Evolutionary conservation across 495 filamentous ascomycete genomes (phyloP).

Genomic region (Penicillium cosmopolitanum): DNA sequence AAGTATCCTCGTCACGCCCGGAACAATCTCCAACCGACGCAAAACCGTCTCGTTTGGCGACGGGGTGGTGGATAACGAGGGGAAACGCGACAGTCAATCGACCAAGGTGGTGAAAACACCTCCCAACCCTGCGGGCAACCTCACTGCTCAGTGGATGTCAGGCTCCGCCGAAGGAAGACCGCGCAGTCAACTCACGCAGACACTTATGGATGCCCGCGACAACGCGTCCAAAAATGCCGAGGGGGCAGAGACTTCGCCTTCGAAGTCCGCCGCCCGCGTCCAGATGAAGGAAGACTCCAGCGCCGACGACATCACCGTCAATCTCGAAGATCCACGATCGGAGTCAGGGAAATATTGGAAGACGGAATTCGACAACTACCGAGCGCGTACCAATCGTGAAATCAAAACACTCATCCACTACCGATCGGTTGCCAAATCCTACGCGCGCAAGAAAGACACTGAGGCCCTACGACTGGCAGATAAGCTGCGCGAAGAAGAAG

Average conservation of each 20-base stretch:
- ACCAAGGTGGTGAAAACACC: slow-evolving; percentile 38
- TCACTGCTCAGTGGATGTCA: slow-evolving; percentile 66
- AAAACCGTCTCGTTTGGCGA: slow-evolving; percentile 92
- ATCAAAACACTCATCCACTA: slow-evolving; percentile 79
- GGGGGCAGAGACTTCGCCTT: slow-evolving; percentile 17
- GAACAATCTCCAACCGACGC: slow-evolving; percentile 72
- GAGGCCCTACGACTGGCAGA: slow-evolving; percentile 73
- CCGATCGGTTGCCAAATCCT: slow-evolving; percentile 82
- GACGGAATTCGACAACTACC: slow-evolving; percentile 80
- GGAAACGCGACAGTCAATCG: slow-evolving; percentile 43
- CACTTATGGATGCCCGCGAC: slow-evolving; percentile 49
- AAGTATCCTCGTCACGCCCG: slow-evolving; percentile 88
- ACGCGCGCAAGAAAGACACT: slow-evolving; percentile 85
- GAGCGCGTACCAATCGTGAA: slow-evolving; percentile 75
- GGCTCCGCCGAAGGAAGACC: slow-evolving; percentile 54
- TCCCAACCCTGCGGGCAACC: slow-evolving; percentile 56
- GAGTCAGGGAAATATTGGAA: slow-evolving; percentile 95
- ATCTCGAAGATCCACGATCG: slow-evolving; percentile 79
- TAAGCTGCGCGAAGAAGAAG: slow-evolving; percentile 66
- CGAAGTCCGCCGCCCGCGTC: slow-evolving; percentile 8
- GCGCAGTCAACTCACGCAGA: slow-evolving; percentile 51
- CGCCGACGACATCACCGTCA: slow-evolving; percentile 67
- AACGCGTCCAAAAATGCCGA: slow-evolving; percentile 35
- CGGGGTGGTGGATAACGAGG: slow-evolving; percentile 65
- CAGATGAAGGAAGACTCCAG: slow-evolving; percentile 25